These are phyloP conservation scores for Nakazawaea ambrosiae DNA, from an alignment of 805 yeast species.

Conservation along the genomic window DNA sequence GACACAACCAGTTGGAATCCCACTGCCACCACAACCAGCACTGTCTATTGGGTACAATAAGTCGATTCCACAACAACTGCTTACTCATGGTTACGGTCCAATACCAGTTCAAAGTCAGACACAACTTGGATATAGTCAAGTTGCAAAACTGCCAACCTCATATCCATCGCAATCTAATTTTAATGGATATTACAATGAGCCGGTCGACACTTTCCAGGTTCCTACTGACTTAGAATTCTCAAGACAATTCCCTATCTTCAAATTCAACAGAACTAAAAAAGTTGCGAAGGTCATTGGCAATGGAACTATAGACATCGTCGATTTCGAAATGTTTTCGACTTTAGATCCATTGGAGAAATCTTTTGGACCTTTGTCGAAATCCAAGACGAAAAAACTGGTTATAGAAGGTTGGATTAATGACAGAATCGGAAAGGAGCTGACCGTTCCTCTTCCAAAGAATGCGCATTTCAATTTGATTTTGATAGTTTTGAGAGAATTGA, in stretches of 20 bases:
- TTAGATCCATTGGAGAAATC: conserved; percentile 20
- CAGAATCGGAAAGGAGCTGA: conserved; percentile 14
- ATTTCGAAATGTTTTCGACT: conserved; percentile 26
- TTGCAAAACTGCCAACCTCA: no score
- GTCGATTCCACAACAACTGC: neutral
- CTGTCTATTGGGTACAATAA: neutral
- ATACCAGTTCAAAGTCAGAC: no score
- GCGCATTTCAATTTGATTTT: neutral
- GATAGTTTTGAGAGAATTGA: conserved; percentile 15
- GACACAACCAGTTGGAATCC: neutral
- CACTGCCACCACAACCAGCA: neutral
- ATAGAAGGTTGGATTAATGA: conserved; percentile 61
- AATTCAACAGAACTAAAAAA: conserved; percentile 48
- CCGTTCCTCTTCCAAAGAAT: neutral
- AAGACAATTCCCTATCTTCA: conserved; percentile 72
- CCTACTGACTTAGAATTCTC: conserved; percentile 43
- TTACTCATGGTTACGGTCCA: neutral
- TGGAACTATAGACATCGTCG: conserved; percentile 26
- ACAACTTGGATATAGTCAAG: neutral
- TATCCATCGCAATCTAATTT: no score
- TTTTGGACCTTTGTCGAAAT: conserved; percentile 51
- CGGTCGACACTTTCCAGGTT: conserved; percentile 26
- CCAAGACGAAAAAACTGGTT: conserved; percentile 58
- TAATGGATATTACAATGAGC: no score
- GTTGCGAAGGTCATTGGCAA: conserved; percentile 34